Base-by-base conservation (phyloP, 495 filamentous ascomycete genomes). In the Penicillium cinerascens region DNA sequence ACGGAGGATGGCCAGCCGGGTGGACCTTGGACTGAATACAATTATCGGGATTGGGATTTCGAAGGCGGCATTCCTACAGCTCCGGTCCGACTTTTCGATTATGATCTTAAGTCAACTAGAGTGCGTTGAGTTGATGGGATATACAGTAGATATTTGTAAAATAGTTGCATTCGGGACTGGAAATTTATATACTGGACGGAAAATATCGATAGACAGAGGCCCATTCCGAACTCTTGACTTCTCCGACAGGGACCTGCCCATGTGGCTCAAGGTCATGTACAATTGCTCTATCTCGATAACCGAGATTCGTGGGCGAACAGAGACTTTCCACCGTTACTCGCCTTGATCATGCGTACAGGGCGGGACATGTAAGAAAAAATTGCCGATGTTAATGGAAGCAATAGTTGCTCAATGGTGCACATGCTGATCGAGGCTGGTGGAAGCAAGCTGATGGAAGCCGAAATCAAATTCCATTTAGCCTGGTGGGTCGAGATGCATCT, bases 51-150 rank as follows among this genome's bases (percentile, higher is more conserved):
- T 3, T 73, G 69, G 70, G 55, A 63, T 1, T 46, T 73, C 43
- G 56, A 62, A 42, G 74, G 74, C 36, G 74, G 74, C 21, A 65
- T 77, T 29, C 52, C 58, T 13, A 71, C 54, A 23, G 43, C 68
- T 1, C 67, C 72, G 10, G 47, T 68, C 13, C 52, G 68, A 20
- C 49, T 51, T 35, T 40, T 60, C 36, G 52, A 65, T 6, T 52
- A 39, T 15, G 11, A 26, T 25, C 21, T 22, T 49, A 17, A 51
- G 17, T 16, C 13, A 13, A 3, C 10, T 3, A 33, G 2, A 3
- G 10, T n/a, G n/a, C n/a, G n/a, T 33, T 33, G 29, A 48, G 17
- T 23, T 23, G 21, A 17, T 23, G 21, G 1, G 3, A 23, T 47
- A 29, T 47, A 47, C 33, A 47, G 23, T 47, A 47, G 29, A 41